Evolutionary conservation across 164 flowering plant genomes (phyloP).

Genomic region (Nymphaea thermarum): DNA sequence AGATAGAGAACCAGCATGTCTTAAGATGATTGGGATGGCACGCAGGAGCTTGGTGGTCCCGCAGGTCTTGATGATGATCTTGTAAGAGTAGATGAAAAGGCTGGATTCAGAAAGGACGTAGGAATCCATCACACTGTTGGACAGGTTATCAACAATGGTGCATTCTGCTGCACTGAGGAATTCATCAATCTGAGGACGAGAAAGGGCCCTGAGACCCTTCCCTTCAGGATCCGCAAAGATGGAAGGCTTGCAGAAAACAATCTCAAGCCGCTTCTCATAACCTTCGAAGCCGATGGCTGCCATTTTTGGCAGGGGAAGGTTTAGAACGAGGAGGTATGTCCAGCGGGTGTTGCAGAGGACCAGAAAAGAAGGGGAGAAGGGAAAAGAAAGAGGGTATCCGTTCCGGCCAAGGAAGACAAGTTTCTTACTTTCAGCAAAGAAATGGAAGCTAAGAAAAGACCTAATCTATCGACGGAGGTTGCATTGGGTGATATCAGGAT

Average conservation of each 20-base stretch:
- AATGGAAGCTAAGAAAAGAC: constrained; percentile 1
- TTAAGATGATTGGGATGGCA: constrained; percentile 60
- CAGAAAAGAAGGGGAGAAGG: constrained; percentile 3
- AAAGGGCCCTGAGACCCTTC: constrained; percentile 46
- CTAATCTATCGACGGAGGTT: constrained; percentile 12
- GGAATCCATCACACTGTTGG: constrained; percentile 57
- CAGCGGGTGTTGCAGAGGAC: not conserved
- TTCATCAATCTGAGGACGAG: constrained; percentile 56
- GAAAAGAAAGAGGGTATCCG: constrained; percentile 1
- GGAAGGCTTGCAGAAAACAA: constrained; percentile 48
- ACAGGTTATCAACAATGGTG: constrained; percentile 61
- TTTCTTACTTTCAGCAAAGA: not conserved
- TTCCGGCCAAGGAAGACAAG: not conserved
- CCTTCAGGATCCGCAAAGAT: constrained; percentile 50
- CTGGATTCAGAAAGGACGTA: constrained; percentile 91
- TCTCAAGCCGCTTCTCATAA: constrained; percentile 79
- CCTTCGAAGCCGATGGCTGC: constrained; percentile 90
- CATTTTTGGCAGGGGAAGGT: constrained; percentile 18
- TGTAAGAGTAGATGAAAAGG: constrained; percentile 74
- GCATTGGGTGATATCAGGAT: constrained; percentile 43
- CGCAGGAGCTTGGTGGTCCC: constrained; percentile 79
- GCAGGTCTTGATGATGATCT: constrained; percentile 77
- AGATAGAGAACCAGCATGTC: constrained; percentile 37
- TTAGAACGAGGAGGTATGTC: not conserved
- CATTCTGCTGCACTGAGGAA: constrained; percentile 66